phyloP scores from a whole-genome alignment of 1,284 basidiomycete genomes.

The Sphagnurus paluster region DNA sequence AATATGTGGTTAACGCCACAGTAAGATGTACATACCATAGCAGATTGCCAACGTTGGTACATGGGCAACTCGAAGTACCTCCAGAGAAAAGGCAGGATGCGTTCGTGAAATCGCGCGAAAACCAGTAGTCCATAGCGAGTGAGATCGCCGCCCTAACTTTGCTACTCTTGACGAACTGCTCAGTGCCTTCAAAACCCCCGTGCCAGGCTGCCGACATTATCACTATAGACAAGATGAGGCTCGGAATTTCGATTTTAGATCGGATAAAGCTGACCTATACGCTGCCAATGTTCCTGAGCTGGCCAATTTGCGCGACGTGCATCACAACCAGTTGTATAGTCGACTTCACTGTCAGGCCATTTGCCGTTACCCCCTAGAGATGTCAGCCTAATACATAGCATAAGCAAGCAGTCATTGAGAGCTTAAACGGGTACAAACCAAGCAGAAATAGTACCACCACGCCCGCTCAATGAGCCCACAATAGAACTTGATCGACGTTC shows the following conservation, averaged over 20 bases:
- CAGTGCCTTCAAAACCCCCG: slow-evolving; percentile 42
- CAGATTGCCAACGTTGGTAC: slow-evolving; percentile 42
- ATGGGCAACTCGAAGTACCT: slow-evolving; percentile 49
- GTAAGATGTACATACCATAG: slow-evolving; percentile 29
- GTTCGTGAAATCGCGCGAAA: slow-evolving; percentile 55
- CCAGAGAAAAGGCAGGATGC: slow-evolving; percentile 53
- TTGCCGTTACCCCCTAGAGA: slow-evolving; percentile 48
- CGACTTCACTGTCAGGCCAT: slow-evolving; percentile 58
- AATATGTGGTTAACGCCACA: neutral
- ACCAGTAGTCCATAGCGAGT: slow-evolving; percentile 65
- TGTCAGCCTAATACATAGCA: too few relatives aligned
- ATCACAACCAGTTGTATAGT: slow-evolving; percentile 59
- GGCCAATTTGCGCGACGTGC: slow-evolving; percentile 69
- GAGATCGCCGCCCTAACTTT: slow-evolving; percentile 42
- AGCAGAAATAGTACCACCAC: slow-evolving; percentile 22
- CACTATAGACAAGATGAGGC: slow-evolving; percentile 27
- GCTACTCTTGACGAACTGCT: slow-evolving; percentile 38
- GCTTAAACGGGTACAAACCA: slow-evolving; percentile 22
- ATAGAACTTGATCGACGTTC: slow-evolving; percentile 16
- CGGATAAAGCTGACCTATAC: slow-evolving; percentile 42
- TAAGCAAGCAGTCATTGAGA: too few relatives aligned
- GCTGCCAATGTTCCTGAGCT: slow-evolving; percentile 59
- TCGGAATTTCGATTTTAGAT: slow-evolving; percentile 1
- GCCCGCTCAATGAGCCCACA: slow-evolving; percentile 12
- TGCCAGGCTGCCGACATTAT: slow-evolving; percentile 59